A percentile compares a stretch with the other conserved stretches of the same genome.
phyloP scores from a whole-genome alignment of 805 yeast genomes.

The Metschnikowia kofuensis region DNA sequence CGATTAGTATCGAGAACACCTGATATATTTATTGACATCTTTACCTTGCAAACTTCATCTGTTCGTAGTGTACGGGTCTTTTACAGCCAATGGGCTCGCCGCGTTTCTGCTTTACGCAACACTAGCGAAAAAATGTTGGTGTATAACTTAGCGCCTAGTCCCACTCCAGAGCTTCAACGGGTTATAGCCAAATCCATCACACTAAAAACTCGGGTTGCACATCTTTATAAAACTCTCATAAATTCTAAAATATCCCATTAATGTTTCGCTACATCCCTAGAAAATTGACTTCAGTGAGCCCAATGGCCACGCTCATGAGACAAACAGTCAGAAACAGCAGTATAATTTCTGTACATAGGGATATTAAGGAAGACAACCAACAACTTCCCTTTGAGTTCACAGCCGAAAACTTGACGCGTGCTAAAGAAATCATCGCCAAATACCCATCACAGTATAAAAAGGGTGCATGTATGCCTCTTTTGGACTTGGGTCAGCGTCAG shows the following conservation, averaged over 20 bases:
- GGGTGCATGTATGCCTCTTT: conserved; percentile 83
- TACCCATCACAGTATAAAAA: conserved; percentile 86
- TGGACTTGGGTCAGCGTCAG: conserved; percentile 86
- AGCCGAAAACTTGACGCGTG: conserved; percentile 60
- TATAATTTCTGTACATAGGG: conserved; percentile 65
- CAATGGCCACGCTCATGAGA: conserved; percentile 10
- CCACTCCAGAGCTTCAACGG: too few species aligned
- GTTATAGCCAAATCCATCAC: too few species aligned
- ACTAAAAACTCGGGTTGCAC: not conserved
- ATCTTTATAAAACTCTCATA: not conserved
- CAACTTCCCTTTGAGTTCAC: conserved; percentile 70
- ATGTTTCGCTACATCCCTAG: conserved; percentile 24
- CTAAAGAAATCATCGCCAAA: conserved; percentile 70
- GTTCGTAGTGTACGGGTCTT: conserved; percentile 12
- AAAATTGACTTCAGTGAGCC: conserved; percentile 13
- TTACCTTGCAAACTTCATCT: too few species aligned
- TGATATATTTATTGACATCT: too few species aligned
- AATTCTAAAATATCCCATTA: not conserved
- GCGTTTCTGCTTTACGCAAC: conserved; percentile 18
- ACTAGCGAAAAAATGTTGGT: not conserved
- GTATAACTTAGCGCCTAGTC: not conserved
- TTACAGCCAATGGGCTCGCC: conserved; percentile 15
- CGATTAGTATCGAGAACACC: too few species aligned
- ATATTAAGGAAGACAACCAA: conserved; percentile 64
- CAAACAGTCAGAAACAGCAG: conserved; percentile 32